These are phyloP conservation scores for Globisporangium spinosum DNA, from an alignment of 352 stramenopile genomes.

Conservation along the genomic window DNA sequence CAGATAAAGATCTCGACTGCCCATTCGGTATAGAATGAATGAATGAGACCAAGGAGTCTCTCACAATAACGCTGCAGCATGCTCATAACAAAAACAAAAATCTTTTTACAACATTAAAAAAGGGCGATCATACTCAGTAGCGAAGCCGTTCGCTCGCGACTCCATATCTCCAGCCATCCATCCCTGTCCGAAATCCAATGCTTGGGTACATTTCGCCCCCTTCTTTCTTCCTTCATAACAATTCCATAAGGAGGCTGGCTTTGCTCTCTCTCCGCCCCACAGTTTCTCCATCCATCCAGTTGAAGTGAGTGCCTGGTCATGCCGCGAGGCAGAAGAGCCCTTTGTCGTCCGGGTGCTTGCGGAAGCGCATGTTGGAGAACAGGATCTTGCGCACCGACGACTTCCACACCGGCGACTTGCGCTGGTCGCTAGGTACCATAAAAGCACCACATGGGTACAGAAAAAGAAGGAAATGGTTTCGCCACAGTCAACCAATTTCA, in stretches of 20 bases:
- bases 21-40: too few species aligned
- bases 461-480: background rate
- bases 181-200: background rate
- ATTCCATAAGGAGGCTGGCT: background rate
- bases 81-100: background rate
- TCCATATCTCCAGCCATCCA: background rate
- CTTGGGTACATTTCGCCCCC: background rate
- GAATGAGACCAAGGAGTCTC: too few species aligned
- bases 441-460: background rate
- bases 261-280: background rate
- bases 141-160: background rate
- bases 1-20: background rate
- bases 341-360: conserved; percentile 69
- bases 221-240: background rate
- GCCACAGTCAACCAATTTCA: background rate
- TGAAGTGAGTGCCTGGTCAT: conserved; percentile 19
- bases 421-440: conserved; percentile 49
- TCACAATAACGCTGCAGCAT: background rate
- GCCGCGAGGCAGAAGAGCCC: conserved; percentile 67
- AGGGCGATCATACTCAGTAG: background rate
- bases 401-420: conserved; percentile 88
- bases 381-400: conserved; percentile 89
- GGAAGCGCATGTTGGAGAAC: conserved; percentile 85
- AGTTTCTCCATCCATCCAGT: background rate
- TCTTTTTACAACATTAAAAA: background rate